phyloP scores from a whole-genome alignment of 176 grass and related monocot genomes.

The Urochloa ruziziensis region DNA sequence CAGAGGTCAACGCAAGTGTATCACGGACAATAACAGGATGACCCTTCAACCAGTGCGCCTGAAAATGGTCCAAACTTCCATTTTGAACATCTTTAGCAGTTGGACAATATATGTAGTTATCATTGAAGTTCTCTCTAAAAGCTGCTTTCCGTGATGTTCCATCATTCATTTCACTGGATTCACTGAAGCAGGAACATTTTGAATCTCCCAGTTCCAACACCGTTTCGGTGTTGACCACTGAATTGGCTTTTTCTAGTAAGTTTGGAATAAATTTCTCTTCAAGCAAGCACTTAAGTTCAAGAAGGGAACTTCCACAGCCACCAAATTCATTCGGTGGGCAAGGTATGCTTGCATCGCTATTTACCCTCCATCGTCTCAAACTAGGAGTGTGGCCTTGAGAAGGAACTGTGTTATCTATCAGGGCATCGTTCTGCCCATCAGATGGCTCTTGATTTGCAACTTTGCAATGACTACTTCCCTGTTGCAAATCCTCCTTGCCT shows the following conservation, averaged over 20 bases:
- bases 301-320: slow-evolving; percentile 55
- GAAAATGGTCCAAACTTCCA: slow-evolving; percentile 65
- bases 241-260: slow-evolving; percentile 38
- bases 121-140: slow-evolving; percentile 49
- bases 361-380: slow-evolving; percentile 40
- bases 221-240: not conserved
- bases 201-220: not conserved
- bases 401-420: not conserved
- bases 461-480: not conserved
- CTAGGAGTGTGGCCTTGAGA: not conserved
- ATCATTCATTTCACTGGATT: slow-evolving; percentile 1
- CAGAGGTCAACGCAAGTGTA: slow-evolving; percentile 67
- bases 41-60: slow-evolving; percentile 83
- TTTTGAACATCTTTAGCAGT: slow-evolving; percentile 50
- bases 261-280: slow-evolving; percentile 34
- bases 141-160: slow-evolving; percentile 30
- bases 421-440: not conserved
- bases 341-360: slow-evolving; percentile 63
- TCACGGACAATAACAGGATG: slow-evolving; percentile 79
- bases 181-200: slow-evolving; percentile 46
- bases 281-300: slow-evolving; percentile 64
- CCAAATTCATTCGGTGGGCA: slow-evolving; percentile 62
- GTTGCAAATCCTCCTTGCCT: slow-evolving; percentile 16
- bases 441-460: not conserved
- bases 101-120: slow-evolving; percentile 77